Evolutionary conservation across 2,329 filamentous ascomycete genomes (phyloP).

Genomic region (Fusarium virguliforme): DNA sequence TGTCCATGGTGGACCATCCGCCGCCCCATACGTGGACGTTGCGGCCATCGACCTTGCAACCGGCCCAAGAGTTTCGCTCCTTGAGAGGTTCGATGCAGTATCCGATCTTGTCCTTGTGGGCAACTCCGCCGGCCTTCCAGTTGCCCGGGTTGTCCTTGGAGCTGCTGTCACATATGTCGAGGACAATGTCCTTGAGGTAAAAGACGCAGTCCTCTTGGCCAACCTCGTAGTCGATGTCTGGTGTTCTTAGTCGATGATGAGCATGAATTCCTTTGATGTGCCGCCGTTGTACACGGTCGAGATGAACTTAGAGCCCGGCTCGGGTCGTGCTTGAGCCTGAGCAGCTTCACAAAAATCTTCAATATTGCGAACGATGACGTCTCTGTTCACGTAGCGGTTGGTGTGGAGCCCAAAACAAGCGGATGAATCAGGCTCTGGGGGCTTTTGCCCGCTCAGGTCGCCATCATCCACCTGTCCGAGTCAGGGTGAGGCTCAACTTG

Average conservation of each 20-base stretch:
- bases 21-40: neutral
- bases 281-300: neutral
- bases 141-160: constrained; percentile 5
- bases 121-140: neutral
- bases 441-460: neutral
- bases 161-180: neutral
- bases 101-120: neutral
- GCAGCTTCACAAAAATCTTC: neutral
- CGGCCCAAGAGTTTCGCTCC: neutral
- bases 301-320: neutral
- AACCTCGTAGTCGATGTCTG: constrained; percentile 1
- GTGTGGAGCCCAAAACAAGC: neutral
- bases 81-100: constrained; percentile 1
- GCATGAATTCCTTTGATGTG: neutral
- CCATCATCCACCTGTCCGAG: neutral
- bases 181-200: neutral
- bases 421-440: neutral
- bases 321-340: neutral
- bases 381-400: constrained; percentile 2
- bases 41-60: neutral
- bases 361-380: neutral
- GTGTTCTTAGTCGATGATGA: neutral
- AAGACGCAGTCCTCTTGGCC: neutral
- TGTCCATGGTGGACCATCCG: neutral
- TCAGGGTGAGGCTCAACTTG: neutral